phyloP scores from a whole-genome alignment of 148 eudicot species.

The Linanthus parryae region DNA sequence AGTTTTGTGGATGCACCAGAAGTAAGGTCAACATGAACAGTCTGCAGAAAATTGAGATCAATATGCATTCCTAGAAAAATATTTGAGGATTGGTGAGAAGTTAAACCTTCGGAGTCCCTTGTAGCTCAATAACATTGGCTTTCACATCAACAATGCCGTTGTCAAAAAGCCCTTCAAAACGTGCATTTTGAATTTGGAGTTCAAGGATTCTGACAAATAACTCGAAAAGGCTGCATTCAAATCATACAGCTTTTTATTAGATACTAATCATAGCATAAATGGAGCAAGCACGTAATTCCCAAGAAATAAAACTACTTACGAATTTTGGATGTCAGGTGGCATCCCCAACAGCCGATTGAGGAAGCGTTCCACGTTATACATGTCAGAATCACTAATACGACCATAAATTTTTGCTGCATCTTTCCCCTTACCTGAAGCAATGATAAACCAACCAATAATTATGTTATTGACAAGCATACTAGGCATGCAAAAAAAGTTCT shows the following conservation, averaged over 20 bases:
- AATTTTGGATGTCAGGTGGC: slow-evolving; percentile 93
- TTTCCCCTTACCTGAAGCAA: slow-evolving; percentile 60
- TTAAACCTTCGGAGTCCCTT: slow-evolving; percentile 81
- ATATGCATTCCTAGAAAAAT: neutral
- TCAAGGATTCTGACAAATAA: slow-evolving; percentile 80
- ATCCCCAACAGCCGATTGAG: slow-evolving; percentile 86
- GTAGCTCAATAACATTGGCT: slow-evolving; percentile 69
- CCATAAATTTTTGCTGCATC: slow-evolving; percentile 75
- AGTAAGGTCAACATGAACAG: slow-evolving; percentile 78
- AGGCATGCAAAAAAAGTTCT: neutral
- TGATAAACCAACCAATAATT: slow-evolving; percentile 5
- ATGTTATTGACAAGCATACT: slow-evolving; percentile 1
- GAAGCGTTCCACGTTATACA: slow-evolving; percentile 95
- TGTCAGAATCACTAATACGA: slow-evolving; percentile 92
- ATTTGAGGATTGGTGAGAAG: neutral
- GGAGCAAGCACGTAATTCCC: too few species aligned
- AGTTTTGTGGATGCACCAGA: slow-evolving; percentile 95
- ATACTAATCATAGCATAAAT: too few species aligned
- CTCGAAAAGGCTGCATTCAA: slow-evolving; percentile 75
- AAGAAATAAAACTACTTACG: slow-evolving; percentile 29
- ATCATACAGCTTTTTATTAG: neutral
- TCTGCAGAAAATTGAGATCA: slow-evolving; percentile 41
- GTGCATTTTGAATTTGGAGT: slow-evolving; percentile 71
- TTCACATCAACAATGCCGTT: slow-evolving; percentile 90
- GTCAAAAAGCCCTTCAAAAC: slow-evolving; percentile 87